Evolutionary conservation across 768 basidiomycete species (phyloP), one percentile per base, ranked within the genome.

Genomic region (Suillus clintonianus): DNA sequence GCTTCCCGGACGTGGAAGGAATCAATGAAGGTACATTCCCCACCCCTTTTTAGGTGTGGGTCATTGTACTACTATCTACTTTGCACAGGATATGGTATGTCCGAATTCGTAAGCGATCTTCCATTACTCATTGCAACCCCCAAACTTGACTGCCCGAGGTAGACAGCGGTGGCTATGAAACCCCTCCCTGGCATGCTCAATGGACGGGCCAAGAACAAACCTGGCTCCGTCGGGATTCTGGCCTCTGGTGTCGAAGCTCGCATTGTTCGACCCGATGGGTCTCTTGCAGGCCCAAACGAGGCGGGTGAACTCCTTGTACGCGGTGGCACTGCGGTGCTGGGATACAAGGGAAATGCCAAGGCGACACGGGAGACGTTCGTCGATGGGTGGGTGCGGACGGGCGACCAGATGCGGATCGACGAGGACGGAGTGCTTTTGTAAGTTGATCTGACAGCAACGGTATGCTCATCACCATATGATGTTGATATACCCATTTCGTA

Each of bases 321-420:
- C 34, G 82, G 86, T 15, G 69, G 60, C 0, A 86, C 84, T 66
- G 65, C 88, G 34, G 80, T 83, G 0, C 64, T 83, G 0, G 90
- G 89, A 1, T 92, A 91, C 72, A 86, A 83, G 83, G 82, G 85
- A 59, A 87, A 90, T 71, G 83, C 85, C 56, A 78, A 83, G 66
- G 86, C 88, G 2, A 89, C 83, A 41, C 77, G 75, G 62, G 82
- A 84, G 67, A 86, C 88, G 8, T 91, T 91, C 68, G 60, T 60
- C 9, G 79, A 83, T 60, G 89, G 89, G n/a, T 92, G 90, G 90
- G 60, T 92, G 41, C 78, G 76, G 59, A 91, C 88, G 0, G 90
- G 90, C 9, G 90, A 92, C 71, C 76, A 79, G 54, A 88, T 91
- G 71, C 72, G 79, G 37, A 81, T 83, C 0, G 82, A 87, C 65